Base-by-base conservation (phyloP, 306 rosid genomes). In the Dalbergia cultrata region DNA sequence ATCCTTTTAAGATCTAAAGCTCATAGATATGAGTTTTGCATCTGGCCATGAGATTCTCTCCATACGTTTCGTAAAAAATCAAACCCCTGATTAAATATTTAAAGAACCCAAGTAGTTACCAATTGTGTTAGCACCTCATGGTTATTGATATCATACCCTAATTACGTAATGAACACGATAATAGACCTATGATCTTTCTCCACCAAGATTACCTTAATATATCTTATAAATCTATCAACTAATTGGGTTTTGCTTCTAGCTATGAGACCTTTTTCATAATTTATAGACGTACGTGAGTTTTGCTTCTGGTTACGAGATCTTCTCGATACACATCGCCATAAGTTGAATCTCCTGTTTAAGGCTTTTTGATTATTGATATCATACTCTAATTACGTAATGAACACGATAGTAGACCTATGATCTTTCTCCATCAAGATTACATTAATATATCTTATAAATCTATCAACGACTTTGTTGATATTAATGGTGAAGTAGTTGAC, bases 401-500 rank as follows among this genome's bases (percentile, higher is more conserved):
- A 81, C 79, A 59, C 41, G 16, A 72, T 54, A 10, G 8, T 39
- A 64, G 33, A 87, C 26, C 17, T 70, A 83, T 71, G 9, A 35
- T 13, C 49, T 74, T 43, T 13, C 41, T 8, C 13, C 9, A 47
- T 52, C 21, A 76, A 31, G 45, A 67, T 59, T 11, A 13, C 22
- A 21, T 34, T 19, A 64, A 64, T 19, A 41, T 41, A 57, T 1
- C 17, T 50, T 50, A 59, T 31, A 22, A 18, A 39, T 65, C 19
- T 50, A 43, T 6, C 21, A 63, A 75, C 17, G 71, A 61, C 65
- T 85, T 84, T 71, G 75, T 87, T 77, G 6, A 86, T 81, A 72
- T 31, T 81, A 73, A 74, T 71, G 81, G 78, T 39, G 77, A 83
- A 87, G 92, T 84, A 53, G 93, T 88, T 85, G 76, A 81, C 18